phyloP scores from a whole-genome alignment of 768 basidiomycete species.

The Mycena venus region DNA sequence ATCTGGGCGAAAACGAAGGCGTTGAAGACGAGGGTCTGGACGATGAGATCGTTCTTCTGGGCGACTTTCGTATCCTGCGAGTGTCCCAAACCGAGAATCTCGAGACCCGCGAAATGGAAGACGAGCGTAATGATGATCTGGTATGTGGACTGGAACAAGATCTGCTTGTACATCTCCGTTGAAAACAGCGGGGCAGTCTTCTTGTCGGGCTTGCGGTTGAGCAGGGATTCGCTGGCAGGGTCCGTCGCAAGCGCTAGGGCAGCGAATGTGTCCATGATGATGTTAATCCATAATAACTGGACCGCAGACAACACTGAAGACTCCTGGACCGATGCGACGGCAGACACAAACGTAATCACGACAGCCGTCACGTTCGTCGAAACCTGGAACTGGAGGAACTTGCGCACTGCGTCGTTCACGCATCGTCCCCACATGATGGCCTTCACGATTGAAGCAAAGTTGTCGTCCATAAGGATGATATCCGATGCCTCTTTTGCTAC shows the following conservation, averaged over 20 bases:
- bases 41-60: conserved; percentile 56
- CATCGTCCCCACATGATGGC: conserved; percentile 99
- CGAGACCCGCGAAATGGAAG: conserved; percentile 87
- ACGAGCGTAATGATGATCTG: conserved; percentile 87
- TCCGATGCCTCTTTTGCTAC: conserved; percentile 99
- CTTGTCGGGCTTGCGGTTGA: conserved; percentile 93
- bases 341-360: conserved; percentile 91
- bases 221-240: conserved; percentile 83
- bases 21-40: conserved; percentile 95
- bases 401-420: conserved; percentile 97
- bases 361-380: conserved; percentile 97
- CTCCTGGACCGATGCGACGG: conserved; percentile 83
- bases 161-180: conserved; percentile 97
- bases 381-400: conserved; percentile 97
- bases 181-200: conserved; percentile 91
- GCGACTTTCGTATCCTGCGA: conserved; percentile 44
- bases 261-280: conserved; percentile 99
- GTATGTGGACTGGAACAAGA: conserved; percentile 89
- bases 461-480: conserved; percentile 98
- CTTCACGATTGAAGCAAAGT: conserved; percentile 95
- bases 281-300: conserved; percentile 98
- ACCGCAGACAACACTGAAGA: conserved; percentile 93
- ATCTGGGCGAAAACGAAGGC: conserved; percentile 99
- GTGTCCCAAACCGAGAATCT: conserved; percentile 74
- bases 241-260: conserved; percentile 98